Conservation (phyloP, 768 basidiomycete genomes). For the Lentinula guzmanii region DNA sequence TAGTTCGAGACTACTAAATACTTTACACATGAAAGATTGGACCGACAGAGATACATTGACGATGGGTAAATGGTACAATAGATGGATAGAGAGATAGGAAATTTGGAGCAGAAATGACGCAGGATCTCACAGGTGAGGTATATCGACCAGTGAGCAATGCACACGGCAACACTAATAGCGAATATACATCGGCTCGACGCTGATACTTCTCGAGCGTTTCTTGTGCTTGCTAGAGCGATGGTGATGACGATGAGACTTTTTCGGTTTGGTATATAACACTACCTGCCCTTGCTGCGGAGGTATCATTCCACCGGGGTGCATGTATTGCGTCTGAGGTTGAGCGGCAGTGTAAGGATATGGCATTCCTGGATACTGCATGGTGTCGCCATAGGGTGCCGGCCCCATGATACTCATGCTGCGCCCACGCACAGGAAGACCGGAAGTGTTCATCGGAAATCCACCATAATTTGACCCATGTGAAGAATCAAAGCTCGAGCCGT, state of each 20-base stretch:
- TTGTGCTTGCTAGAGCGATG: constrained; percentile 13
- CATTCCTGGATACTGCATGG: constrained; percentile 18
- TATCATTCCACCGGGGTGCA: constrained; percentile 11
- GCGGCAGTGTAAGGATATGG: constrained; percentile 6
- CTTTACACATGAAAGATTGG: background rate
- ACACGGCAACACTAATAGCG: background rate
- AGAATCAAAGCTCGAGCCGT: background rate
- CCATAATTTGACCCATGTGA: background rate
- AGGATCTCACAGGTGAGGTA: background rate
- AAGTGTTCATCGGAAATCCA: background rate
- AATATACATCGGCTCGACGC: constrained; percentile 5
- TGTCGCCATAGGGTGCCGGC: background rate
- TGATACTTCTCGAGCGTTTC: constrained; percentile 22
- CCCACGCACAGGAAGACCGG: background rate
- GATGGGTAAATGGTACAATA: background rate
- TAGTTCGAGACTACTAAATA: background rate
- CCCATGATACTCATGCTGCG: constrained; percentile 5
- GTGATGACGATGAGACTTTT: constrained; percentile 24
- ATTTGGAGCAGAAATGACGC: background rate
- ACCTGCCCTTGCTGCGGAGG: constrained; percentile 21
- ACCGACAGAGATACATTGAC: too few species aligned
- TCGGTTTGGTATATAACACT: constrained; percentile 18
- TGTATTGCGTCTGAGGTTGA: constrained; percentile 12
- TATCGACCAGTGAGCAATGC: background rate
- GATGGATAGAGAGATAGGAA: background rate